Percentiles rank a stretch among this genome's conserved stretches.
Evolutionary conservation across 2,329 filamentous ascomycete species (phyloP).

Genomic region (Fusarium veterinarium): DNA sequence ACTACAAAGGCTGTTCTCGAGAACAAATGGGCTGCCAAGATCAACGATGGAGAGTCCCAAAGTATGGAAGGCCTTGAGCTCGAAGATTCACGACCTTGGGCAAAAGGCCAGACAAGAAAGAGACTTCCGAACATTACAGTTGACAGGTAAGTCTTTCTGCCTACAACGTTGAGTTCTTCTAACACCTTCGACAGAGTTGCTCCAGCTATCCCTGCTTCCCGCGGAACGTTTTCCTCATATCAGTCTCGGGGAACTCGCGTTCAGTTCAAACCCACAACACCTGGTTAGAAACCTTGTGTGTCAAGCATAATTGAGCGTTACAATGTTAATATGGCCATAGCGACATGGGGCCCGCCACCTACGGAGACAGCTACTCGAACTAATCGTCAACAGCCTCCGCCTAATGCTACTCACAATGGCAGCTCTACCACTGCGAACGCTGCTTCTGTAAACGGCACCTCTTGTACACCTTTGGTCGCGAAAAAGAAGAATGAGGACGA

Average conservation of each 20-base stretch:
- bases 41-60: conserved; percentile 39
- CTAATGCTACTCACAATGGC: background rate
- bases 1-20: conserved; percentile 1
- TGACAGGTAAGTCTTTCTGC: background rate
- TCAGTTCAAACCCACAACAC: conserved; percentile 22
- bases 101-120: background rate
- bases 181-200: background rate
- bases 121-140: background rate
- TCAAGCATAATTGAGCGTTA: background rate
- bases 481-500: background rate
- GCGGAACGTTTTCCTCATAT: background rate
- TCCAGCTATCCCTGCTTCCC: background rate
- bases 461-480: background rate
- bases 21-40: conserved; percentile 26
- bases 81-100: conserved; percentile 40
- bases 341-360: conserved; percentile 11
- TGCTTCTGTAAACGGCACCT: background rate
- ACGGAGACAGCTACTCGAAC: background rate
- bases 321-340: background rate
- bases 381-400: no score
- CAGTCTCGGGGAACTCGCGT: background rate
- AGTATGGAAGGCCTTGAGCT: conserved; percentile 38
- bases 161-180: background rate
- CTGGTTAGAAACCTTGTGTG: conserved; percentile 29
- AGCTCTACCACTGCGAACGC: background rate